Evolutionary conservation across 352 stramenopile genomes (phyloP), one percentile per base, ranked within the genome.

Genomic region (Pythium dissimile): DNA sequence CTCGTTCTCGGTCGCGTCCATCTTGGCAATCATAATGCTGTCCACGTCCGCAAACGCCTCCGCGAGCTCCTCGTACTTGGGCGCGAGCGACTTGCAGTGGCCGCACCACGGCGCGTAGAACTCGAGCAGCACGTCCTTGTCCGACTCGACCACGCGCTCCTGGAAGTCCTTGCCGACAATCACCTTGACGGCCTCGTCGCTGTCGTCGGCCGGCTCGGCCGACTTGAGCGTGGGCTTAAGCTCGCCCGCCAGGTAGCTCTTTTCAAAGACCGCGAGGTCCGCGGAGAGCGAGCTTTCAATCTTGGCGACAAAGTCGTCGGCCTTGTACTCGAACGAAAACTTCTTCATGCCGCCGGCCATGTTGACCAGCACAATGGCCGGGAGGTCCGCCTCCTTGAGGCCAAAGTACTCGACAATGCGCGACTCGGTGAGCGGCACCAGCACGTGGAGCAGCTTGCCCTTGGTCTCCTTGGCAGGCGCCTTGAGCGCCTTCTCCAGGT

Each of bases 61-160:
- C 21, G 84, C 89, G 49, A 97, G 73, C 71, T 96, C 87, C 56
- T 96, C 85, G 66, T 85, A 95, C 21, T 69, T 72, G 4, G 85
- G 85, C 21, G 81, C 82, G 57, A 94, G 69, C 47, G 67, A 86
- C 75, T 97, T 96, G 82, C 93, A 98, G 73, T 98, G 93, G 32
- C 93, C 93, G 62, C 92, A 98, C 92, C 92, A 98, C 39, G 93
- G 93, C 42, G 93, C 94, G 49, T 97, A 97, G 64, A 98, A 98
- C 71, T 98, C 88, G 18, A 98, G 69, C 39, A 95, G 75, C 62
- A 92, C 80, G 60, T 97, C 88, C 77, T 96, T 94, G 61, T 89
- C 73, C 48, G 72, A 73, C 64, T 97, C 68, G 9, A 97, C 69
- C 24, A 97, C 93, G 51, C 95, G 76, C 64, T 94, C 75, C 57